Conservation (phyloP, 1,139 yeast genomes). For the Kurtzmaniella quercitrusa region DNA sequence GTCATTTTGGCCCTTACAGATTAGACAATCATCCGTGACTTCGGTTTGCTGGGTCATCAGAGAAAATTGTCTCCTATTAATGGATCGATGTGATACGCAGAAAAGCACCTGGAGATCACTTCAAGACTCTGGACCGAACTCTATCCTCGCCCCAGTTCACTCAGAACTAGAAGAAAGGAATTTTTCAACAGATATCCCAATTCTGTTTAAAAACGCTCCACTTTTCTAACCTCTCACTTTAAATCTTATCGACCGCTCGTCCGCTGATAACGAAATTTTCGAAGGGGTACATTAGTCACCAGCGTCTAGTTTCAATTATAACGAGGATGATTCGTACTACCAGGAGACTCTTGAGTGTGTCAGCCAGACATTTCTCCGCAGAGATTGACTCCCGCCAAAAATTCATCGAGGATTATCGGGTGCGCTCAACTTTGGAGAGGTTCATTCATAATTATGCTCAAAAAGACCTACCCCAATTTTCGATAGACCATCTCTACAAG, state of each 20-base stretch:
- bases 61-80: too few relatives aligned
- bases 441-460: slow-evolving; percentile 48
- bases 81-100: too few relatives aligned
- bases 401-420: slow-evolving; percentile 43
- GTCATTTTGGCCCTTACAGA: slow-evolving; percentile 5
- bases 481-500: slow-evolving; percentile 40
- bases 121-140: too few relatives aligned
- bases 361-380: not conserved
- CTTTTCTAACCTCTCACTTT: not conserved
- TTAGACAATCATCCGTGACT: slow-evolving; percentile 7
- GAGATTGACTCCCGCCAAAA: slow-evolving; percentile 22
- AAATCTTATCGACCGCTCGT: not conserved
- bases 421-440: slow-evolving; percentile 48
- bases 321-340: not conserved
- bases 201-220: not conserved
- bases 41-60: slow-evolving; percentile 10
- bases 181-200: not conserved
- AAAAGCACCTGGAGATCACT: too few relatives aligned
- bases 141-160: too few relatives aligned
- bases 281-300: too few relatives aligned
- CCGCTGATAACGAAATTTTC: not conserved
- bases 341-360: not conserved
- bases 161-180: too few relatives aligned
- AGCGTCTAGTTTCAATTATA: not conserved
- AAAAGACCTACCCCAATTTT: slow-evolving; percentile 43